Evolutionary conservation across 805 yeast genomes (phyloP).

Genomic region (Zygosaccharomyces gambellarensis): DNA sequence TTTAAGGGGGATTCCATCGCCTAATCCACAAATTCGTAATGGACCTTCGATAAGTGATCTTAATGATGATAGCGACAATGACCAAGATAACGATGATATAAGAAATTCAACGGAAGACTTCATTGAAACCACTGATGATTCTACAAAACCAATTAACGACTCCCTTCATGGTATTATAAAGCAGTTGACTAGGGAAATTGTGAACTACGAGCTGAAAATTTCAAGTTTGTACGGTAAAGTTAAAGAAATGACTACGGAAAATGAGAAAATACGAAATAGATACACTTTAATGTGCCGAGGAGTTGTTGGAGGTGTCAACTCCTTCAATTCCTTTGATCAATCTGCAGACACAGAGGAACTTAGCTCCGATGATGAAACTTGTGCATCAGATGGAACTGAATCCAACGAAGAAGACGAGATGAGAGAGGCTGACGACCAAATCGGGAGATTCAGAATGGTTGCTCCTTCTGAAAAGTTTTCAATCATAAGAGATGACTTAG

Average conservation of each 20-base stretch:
- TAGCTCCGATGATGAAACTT: neutral
- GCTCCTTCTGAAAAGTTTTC: neutral
- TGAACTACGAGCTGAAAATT: slow-evolving; percentile 20
- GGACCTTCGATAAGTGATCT: neutral
- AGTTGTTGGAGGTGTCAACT: neutral
- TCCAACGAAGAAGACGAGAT: neutral
- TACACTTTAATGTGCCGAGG: slow-evolving; percentile 2
- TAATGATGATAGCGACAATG: neutral
- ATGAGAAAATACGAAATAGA: slow-evolving; percentile 9
- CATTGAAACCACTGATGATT: neutral
- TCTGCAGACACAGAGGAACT: neutral
- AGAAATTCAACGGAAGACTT: neutral
- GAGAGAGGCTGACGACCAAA: neutral
- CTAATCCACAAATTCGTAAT: neutral
- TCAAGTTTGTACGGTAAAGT: slow-evolving; percentile 19
- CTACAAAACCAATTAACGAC: neutral
- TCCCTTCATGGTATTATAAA: neutral
- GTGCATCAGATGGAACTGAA: neutral
- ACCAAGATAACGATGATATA: neutral
- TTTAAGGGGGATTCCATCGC: neutral
- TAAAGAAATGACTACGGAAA: slow-evolving; percentile 7
- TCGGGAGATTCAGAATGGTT: neutral
- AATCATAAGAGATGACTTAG: slow-evolving; percentile 1
- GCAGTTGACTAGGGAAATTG: slow-evolving; percentile 18
- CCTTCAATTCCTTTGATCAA: neutral